phyloP scores from a whole-genome alignment of 2,329 filamentous ascomycete species.

The Exophiala aquamarina region DNA sequence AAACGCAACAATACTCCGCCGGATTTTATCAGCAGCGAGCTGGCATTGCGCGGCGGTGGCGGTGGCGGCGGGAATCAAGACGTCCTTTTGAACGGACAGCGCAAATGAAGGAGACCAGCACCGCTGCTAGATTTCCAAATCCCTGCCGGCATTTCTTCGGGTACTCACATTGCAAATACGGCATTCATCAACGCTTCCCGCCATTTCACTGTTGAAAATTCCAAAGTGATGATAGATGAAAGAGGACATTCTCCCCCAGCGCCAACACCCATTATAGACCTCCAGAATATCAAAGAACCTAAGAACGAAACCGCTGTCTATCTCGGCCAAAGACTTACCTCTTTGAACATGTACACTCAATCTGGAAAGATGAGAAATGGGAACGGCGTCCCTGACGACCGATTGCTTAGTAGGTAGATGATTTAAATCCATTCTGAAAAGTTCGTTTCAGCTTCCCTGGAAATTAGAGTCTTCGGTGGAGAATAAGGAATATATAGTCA shows the following conservation, averaged over 20 bases:
- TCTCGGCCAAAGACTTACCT: conserved; percentile 2
- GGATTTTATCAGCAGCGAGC: conserved; percentile 57
- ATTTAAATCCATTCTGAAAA: conserved; percentile 1
- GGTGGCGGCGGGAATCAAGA: not conserved
- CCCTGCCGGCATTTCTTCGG: not conserved
- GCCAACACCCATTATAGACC: not conserved
- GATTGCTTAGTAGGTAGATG: not conserved
- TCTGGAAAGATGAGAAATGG: not conserved
- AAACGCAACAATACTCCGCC: conserved; percentile 65
- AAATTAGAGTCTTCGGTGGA: not conserved
- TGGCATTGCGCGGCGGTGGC: too few species aligned
- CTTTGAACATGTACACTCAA: not conserved
- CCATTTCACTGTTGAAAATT: conserved; percentile 3
- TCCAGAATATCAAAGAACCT: conserved; percentile 5
- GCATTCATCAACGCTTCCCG: conserved; percentile 3
- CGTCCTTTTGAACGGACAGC: not conserved
- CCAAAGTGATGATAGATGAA: conserved; percentile 1
- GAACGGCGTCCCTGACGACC: not conserved
- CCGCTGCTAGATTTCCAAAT: not conserved
- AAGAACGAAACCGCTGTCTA: not conserved
- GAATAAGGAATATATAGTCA: not conserved
- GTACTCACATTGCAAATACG: conserved; percentile 2
- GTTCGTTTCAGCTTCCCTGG: not conserved
- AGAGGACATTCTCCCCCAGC: not conserved
- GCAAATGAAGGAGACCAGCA: conserved; percentile 1